phyloP scores from a whole-genome alignment of 2,329 filamentous ascomycete species.

The Neonectria ditissima region DNA sequence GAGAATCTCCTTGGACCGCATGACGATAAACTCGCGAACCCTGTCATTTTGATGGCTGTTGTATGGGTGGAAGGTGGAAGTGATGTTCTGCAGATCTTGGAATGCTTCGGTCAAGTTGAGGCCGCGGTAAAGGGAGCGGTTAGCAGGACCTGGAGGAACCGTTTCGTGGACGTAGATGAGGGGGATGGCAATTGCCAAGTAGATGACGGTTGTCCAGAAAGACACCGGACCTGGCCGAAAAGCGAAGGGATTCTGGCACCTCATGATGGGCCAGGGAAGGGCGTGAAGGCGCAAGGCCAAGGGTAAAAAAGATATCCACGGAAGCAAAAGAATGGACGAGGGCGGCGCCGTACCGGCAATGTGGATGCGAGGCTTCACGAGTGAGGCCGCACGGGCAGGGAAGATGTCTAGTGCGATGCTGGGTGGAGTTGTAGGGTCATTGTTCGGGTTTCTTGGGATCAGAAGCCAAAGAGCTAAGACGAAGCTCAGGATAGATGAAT shows the following conservation, averaged over 20 bases:
- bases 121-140: constrained; percentile 63
- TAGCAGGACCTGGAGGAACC: constrained; percentile 74
- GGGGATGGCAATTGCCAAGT: constrained; percentile 80
- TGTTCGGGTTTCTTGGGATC: constrained; percentile 1
- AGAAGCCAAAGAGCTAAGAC: neutral
- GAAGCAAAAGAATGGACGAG: constrained; percentile 10
- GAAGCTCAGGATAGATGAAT: constrained; percentile 11
- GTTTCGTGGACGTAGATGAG: constrained; percentile 80
- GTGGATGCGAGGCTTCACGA: constrained; percentile 10
- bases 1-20: constrained; percentile 77
- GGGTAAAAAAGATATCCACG: neutral
- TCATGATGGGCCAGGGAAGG: constrained; percentile 41
- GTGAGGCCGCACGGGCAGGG: constrained; percentile 6
- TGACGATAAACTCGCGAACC: constrained; percentile 80
- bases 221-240: constrained; percentile 88
- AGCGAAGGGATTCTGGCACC: constrained; percentile 68
- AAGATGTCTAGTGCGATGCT: constrained; percentile 19
- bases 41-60: constrained; percentile 87
- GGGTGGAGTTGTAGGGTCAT: constrained; percentile 18
- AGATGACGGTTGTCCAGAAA: constrained; percentile 79
- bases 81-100: constrained; percentile 83
- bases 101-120: constrained; percentile 89
- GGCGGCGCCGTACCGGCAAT: constrained; percentile 3
- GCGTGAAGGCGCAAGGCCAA: neutral
- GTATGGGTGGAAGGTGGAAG: constrained; percentile 84